Percentiles rank a stretch among this genome's conserved stretches.
These are phyloP conservation scores for Anethum foeniculum DNA, from an alignment of 140 eudicot species.

Conservation along the genomic window DNA sequence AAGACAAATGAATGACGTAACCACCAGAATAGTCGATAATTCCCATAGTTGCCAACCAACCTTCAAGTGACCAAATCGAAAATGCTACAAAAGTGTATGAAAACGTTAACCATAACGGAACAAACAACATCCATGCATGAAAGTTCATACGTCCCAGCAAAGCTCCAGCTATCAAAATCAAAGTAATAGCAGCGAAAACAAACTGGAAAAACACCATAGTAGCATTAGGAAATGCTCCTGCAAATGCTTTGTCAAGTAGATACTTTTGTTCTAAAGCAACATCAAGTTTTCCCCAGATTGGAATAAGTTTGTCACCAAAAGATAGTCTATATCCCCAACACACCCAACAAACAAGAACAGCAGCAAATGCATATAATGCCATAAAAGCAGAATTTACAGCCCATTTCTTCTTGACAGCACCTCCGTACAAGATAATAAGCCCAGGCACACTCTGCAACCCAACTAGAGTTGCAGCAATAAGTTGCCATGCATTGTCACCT, in stretches of 20 bases:
- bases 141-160: slow-evolving; percentile 12
- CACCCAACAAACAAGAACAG: slow-evolving; percentile 15
- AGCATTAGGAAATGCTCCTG: slow-evolving; percentile 10
- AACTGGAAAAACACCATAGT: slow-evolving; percentile 14
- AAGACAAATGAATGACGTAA: slow-evolving; percentile 69
- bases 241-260: background rate
- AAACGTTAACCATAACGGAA: slow-evolving; percentile 9
- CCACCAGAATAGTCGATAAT: slow-evolving; percentile 46
- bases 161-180: slow-evolving; percentile 12
- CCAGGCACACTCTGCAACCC: slow-evolving; percentile 11
- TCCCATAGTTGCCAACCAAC: slow-evolving; percentile 11
- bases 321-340: slow-evolving; percentile 12
- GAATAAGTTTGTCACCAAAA: slow-evolving; percentile 7
- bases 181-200: slow-evolving; percentile 9
- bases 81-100: slow-evolving; percentile 12
- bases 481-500: slow-evolving; percentile 14
- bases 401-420: slow-evolving; percentile 14
- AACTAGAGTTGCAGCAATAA: slow-evolving; percentile 13
- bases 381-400: slow-evolving; percentile 11
- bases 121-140: slow-evolving; percentile 9
- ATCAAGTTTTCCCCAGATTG: slow-evolving; percentile 6
- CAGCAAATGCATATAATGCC: slow-evolving; percentile 10
- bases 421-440: slow-evolving; percentile 9
- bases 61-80: slow-evolving; percentile 13
- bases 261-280: slow-evolving; percentile 7